Conservation (phyloP, 257 asterid species). For the Gentiana macrophylla region DNA sequence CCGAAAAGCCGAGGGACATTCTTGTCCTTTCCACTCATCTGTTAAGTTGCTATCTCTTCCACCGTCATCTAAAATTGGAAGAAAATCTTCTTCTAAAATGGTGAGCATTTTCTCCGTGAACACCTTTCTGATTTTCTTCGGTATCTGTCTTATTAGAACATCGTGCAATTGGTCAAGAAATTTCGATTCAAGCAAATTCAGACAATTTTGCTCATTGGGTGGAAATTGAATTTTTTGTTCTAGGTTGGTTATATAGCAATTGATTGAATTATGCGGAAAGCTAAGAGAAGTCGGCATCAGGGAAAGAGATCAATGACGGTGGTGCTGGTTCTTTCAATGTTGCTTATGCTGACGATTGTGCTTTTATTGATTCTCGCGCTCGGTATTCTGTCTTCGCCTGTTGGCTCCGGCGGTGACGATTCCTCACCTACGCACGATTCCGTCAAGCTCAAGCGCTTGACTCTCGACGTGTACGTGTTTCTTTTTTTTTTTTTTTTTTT, state of each 20-base stretch:
- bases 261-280: slow-evolving; percentile 39
- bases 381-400: slow-evolving; percentile 73
- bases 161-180: too few relatives aligned
- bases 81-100: too few relatives aligned
- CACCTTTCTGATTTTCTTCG: too few relatives aligned
- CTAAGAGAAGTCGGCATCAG: slow-evolving; percentile 47
- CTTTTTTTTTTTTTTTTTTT: not conserved
- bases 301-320: slow-evolving; percentile 60
- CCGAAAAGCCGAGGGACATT: too few relatives aligned
- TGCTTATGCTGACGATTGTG: slow-evolving; percentile 65
- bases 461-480: slow-evolving; percentile 30
- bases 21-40: too few relatives aligned
- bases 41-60: too few relatives aligned
- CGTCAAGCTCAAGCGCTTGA: slow-evolving; percentile 54
- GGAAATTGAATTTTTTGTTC: not conserved
- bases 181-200: too few relatives aligned
- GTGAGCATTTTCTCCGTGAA: too few relatives aligned
- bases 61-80: too few relatives aligned
- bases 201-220: too few relatives aligned
- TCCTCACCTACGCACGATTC: slow-evolving; percentile 27
- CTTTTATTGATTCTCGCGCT: slow-evolving; percentile 71
- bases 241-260: not conserved
- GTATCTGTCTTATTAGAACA: too few relatives aligned
- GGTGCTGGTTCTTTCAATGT: slow-evolving; percentile 54
- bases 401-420: slow-evolving; percentile 34